These are phyloP conservation scores for Colletotrichum limetticola DNA, from an alignment of 2,329 filamentous ascomycete genomes.

Conservation along the genomic window DNA sequence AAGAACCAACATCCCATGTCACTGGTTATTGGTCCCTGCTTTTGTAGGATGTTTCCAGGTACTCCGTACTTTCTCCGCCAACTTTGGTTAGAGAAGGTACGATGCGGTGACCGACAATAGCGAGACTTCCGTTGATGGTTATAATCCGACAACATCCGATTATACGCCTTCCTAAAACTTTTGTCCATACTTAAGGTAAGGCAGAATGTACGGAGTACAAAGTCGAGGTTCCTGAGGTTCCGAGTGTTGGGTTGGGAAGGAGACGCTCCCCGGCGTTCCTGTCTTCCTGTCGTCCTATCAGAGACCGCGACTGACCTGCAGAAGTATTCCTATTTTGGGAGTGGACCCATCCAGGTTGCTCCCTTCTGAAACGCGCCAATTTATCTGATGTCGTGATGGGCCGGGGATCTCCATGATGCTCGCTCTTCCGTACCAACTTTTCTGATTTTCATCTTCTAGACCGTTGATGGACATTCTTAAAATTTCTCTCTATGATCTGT, in stretches of 20 bases:
- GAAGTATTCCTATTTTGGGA: slow-evolving; percentile 17
- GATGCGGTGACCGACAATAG: background rate
- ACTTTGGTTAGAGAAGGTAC: background rate
- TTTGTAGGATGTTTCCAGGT: too few species aligned
- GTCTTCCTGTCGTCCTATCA: background rate
- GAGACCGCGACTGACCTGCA: background rate
- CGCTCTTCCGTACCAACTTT: background rate
- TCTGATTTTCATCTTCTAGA: slow-evolving; percentile 1
- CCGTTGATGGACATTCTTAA: background rate
- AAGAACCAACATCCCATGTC: background rate
- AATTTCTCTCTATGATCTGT: background rate
- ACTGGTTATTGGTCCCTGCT: background rate
- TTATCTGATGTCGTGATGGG: slow-evolving; percentile 34
- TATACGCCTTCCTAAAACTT: background rate
- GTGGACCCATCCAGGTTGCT: slow-evolving; percentile 14
- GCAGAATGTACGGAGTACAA: background rate
- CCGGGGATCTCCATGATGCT: slow-evolving; percentile 23
- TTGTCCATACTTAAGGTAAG: background rate
- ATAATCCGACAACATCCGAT: background rate
- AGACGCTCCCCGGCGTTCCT: background rate
- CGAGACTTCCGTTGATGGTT: background rate
- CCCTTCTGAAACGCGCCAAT: slow-evolving; percentile 34
- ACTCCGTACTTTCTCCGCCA: background rate
- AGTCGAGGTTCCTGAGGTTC: too few species aligned
- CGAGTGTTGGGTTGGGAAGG: background rate